These are phyloP conservation scores for Sugiyamaella marilandica DNA, from an alignment of 805 yeast genomes.

Conservation along the genomic window DNA sequence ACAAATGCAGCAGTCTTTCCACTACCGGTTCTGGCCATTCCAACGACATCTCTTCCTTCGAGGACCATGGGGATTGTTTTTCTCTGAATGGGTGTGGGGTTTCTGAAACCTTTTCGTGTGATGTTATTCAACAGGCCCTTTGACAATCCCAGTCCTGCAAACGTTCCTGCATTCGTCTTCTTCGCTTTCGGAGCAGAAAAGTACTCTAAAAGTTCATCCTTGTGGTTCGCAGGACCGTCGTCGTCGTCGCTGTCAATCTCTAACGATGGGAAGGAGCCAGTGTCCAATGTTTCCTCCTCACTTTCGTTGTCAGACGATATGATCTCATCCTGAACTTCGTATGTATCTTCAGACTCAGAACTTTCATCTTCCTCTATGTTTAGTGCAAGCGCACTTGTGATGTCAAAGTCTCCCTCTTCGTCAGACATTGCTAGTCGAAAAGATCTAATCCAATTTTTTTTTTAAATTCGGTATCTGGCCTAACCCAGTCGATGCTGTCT, in stretches of 20 bases:
- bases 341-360: conserved; percentile 5
- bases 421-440: conserved; percentile 18
- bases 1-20: conserved; percentile 98
- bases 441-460: neutral
- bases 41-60: conserved; percentile 89
- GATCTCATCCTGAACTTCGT: conserved; percentile 26
- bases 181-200: conserved; percentile 25
- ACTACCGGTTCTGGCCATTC: conserved; percentile 99
- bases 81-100: conserved; percentile 97
- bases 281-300: conserved; percentile 17
- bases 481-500: too few relatives aligned
- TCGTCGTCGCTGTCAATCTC: conserved; percentile 35
- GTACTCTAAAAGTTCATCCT: conserved; percentile 10
- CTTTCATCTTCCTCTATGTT: conserved; percentile 12
- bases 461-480: neutral
- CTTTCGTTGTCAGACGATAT: conserved; percentile 46
- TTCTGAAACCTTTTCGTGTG: conserved; percentile 78
- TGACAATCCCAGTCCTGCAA: conserved; percentile 86
- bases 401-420: conserved; percentile 27
- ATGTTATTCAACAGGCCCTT: conserved; percentile 66
- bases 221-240: conserved; percentile 30
- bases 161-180: conserved; percentile 52
- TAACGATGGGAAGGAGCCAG: conserved; percentile 12
- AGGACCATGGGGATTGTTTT: conserved; percentile 88
- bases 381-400: conserved; percentile 23